A percentile compares a stretch with the other conserved stretches of the same genome.
Conservation (phyloP, 495 filamentous ascomycete genomes). For the Polyplosphaeria fusca region DNA sequence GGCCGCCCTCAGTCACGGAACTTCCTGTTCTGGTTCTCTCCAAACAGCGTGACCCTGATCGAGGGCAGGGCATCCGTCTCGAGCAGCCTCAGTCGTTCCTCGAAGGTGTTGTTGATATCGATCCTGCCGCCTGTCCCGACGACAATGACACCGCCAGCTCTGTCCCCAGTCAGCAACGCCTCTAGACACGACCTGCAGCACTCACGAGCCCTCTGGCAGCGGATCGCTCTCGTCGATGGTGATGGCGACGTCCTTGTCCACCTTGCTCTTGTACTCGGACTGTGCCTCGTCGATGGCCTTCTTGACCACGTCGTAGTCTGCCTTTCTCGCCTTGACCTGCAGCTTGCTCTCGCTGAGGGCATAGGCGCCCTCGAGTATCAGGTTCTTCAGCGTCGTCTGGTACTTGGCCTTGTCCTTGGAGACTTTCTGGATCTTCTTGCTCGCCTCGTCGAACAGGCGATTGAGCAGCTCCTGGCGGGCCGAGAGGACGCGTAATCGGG, state of each 20-base stretch:
- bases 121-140: slow-evolving; percentile 87
- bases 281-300: slow-evolving; percentile 71
- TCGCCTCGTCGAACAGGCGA: slow-evolving; percentile 78
- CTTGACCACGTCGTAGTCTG: slow-evolving; percentile 68
- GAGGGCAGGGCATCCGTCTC: slow-evolving; percentile 80
- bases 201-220: slow-evolving; percentile 82
- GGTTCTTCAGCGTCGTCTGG: slow-evolving; percentile 65
- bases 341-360: slow-evolving; percentile 77
- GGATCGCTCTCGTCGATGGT: slow-evolving; percentile 75
- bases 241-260: slow-evolving; percentile 60
- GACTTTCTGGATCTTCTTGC: slow-evolving; percentile 60
- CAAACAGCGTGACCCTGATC: slow-evolving; percentile 81
- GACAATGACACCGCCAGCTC: slow-evolving; percentile 78
- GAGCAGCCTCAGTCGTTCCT: slow-evolving; percentile 81
- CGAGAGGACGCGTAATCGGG: slow-evolving; percentile 78
- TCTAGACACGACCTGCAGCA: slow-evolving; percentile 19
- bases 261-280: slow-evolving; percentile 75
- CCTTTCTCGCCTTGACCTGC: slow-evolving; percentile 68
- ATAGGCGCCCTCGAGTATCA: slow-evolving; percentile 89
- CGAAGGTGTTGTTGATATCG: slow-evolving; percentile 97
- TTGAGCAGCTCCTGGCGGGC: slow-evolving; percentile 88
- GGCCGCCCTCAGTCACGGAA: slow-evolving; percentile 73
- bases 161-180: slow-evolving; percentile 38
- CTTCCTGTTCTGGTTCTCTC: slow-evolving; percentile 85
- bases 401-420: slow-evolving; percentile 70